phyloP scores from a whole-genome alignment of 108 stramenopile species.

The Nannochloropsis gaditana region DNA sequence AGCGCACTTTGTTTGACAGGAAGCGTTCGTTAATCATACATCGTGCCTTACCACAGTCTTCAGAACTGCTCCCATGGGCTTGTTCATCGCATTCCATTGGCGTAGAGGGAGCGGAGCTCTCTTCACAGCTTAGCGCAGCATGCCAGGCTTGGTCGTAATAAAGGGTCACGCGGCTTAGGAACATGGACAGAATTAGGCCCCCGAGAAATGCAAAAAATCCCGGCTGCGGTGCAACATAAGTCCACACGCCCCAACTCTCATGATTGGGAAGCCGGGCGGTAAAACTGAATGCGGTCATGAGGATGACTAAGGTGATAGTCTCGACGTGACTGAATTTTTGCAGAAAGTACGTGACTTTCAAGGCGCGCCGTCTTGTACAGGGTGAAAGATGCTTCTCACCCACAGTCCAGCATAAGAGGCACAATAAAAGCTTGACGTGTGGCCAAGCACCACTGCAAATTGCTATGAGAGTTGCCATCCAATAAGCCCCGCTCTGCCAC shows the following conservation, averaged over 20 bases:
- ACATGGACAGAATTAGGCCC: not conserved
- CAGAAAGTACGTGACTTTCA: not conserved
- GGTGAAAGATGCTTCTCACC: not conserved
- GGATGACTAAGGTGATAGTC: not conserved
- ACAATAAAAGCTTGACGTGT: not conserved
- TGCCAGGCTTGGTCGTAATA: not conserved
- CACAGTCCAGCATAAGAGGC: not conserved
- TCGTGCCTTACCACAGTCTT: not conserved
- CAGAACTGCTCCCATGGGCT: not conserved
- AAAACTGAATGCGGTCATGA: constrained; percentile 15
- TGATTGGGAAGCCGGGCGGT: not conserved
- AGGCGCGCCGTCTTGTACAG: not conserved
- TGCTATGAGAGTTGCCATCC: not conserved
- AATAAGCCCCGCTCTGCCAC: not conserved
- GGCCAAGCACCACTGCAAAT: not conserved
- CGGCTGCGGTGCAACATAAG: constrained; percentile 10
- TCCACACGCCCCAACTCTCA: constrained; percentile 11
- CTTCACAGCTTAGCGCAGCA: not conserved
- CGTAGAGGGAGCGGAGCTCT: not conserved
- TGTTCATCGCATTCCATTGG: constrained; percentile 15
- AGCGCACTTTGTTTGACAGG: not conserved
- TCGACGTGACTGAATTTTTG: constrained; percentile 14
- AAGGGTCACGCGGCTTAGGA: not conserved
- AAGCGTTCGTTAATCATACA: not conserved
- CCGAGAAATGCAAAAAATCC: not conserved